Base-by-base conservation (phyloP, 768 basidiomycete genomes). In the Lactarius akahatsu region DNA sequence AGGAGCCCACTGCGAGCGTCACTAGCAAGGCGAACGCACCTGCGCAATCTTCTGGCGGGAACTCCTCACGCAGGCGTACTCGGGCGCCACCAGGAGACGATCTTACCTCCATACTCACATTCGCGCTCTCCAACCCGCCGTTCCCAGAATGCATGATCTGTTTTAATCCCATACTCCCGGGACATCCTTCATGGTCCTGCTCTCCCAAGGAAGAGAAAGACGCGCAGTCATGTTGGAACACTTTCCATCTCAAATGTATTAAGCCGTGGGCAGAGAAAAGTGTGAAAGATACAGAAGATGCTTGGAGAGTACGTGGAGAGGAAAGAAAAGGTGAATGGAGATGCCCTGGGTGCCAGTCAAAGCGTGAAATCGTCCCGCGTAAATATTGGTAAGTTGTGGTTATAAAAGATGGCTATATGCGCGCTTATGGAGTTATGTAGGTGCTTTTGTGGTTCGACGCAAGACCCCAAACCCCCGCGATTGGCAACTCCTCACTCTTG, bases 301-400 rank as follows among this genome's bases (percentile, higher is more conserved):
- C 90, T 0, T 92, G 85, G 87, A 81, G 82, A 18, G 85, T 85
- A 7, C 78, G 89, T 59, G 91, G 91, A 9, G 88, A 91, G 71
- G 80, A 84, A 13, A 80, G 82, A 62, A 79, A 78, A 16, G 94
- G 90, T 0, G 88, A 92, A 73, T 98, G 96, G 96, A 81, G 89
- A 61, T 98, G 96, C 76, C 96, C 96, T 0, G 94, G 92, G 0
- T 98, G 96, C 78, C 94, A 96, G 72, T 85, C 86, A 1, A 87
- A 87, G 64, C 80, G 95, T n/a, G 82, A 82, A 57, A 76, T 76
- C 1, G 84, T 89, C 1, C 91, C 92, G 0, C 80, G 78, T 2
- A 80, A 80, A 3, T 93, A 94, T 73, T 82, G 82, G 89, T 90
- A 72, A 38, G 83, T 78, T n/a, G 34, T 57, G 30, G 59, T n/a